Percentiles rank a stretch among this genome's conserved stretches.
Conservation (phyloP, 2,329 filamentous ascomycete species). For the Xylariaceae sp. region DNA sequence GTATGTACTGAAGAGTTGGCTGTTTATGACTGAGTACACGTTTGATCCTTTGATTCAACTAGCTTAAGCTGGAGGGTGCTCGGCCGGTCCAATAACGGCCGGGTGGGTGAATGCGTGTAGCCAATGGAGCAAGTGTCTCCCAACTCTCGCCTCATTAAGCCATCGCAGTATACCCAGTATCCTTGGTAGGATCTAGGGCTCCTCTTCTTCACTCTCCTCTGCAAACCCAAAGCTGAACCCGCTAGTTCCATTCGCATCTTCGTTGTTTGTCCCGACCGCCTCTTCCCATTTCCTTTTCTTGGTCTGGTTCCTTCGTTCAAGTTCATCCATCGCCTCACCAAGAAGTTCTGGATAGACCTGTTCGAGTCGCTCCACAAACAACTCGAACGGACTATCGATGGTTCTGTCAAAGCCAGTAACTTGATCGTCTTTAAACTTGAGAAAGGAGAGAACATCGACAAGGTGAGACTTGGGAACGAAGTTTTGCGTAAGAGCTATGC, state of each 20-base stretch:
- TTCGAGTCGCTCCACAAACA: conserved; percentile 67
- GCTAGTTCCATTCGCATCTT: conserved; percentile 30
- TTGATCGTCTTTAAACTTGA: conserved; percentile 76
- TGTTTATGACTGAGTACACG: not conserved
- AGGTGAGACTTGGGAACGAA: conserved; percentile 79
- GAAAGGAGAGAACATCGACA: conserved; percentile 68
- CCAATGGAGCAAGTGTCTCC: not conserved
- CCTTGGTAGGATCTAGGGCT: conserved; percentile 32
- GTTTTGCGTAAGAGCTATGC: conserved; percentile 90
- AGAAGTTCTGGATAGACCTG: conserved; percentile 62
- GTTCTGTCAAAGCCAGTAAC: conserved; percentile 77
- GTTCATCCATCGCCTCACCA: conserved; percentile 56
- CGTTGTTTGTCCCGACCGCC: conserved; percentile 55
- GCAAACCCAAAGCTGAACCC: conserved; percentile 55
- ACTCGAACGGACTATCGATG: conserved; percentile 64
- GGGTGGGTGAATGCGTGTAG: not conserved
- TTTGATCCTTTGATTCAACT: not conserved
- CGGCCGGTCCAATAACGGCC: not conserved
- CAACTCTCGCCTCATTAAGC: not conserved
- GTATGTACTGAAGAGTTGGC: not conserved
- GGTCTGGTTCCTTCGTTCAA: conserved; percentile 56
- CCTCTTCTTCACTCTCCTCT: conserved; percentile 42
- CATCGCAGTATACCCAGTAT: not conserved
- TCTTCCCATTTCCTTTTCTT: conserved; percentile 86
- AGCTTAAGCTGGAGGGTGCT: not conserved